Evolutionary conservation across 2,329 filamentous ascomycete species (phyloP), one percentile per base, ranked within the genome.

Genomic region (Clarireedia monteithiana): DNA sequence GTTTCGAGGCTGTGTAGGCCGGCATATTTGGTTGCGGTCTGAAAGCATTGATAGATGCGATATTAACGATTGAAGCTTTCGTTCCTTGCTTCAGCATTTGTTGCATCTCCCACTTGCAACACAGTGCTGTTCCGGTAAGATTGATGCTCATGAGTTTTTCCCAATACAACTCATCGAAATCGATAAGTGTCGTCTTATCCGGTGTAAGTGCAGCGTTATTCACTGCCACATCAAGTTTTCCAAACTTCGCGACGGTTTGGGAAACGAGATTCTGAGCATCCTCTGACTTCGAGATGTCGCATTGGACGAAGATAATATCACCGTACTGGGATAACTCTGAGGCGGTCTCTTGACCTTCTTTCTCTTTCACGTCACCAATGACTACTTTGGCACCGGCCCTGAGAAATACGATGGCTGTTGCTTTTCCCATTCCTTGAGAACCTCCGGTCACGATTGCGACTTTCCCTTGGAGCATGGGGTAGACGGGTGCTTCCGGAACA

Each of bases 141-240:
- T 54, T 49, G 36, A 44, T 49, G 6, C 52, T 30, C 14, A 54
- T 47, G 34, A 54, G 52, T 12, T 23, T 54, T 26, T 54, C 17
- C 52, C 52, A 54, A 36, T 54, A 54, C 17, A 5, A 10, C 14
- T 54, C 45, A 34, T 54, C 52, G 38, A 54, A 54, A 7, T 54
- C 12, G 30, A 49, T 49, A 30, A 54, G 45, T 3, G 38, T 26
- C 20, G 52, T 54, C 5, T 6, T 49, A 24, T 54, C 51, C 4
- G 51, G 51, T 9, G 44, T 54, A 45, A 72, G 0, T 60, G 66
- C 14, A 0, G 80, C 80, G 9, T 81, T 71, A 51, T 83, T 81
- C 7, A 77, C 78, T 23, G 77, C 77, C 4, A 78, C 77, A 60
- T 80, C 75, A 12, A 82, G 73, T 51, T 73, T 74, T 5, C 78